Evolutionary conservation across 2,329 filamentous ascomycete genomes (phyloP).

Genomic region (Trichoderma arundinaceum): DNA sequence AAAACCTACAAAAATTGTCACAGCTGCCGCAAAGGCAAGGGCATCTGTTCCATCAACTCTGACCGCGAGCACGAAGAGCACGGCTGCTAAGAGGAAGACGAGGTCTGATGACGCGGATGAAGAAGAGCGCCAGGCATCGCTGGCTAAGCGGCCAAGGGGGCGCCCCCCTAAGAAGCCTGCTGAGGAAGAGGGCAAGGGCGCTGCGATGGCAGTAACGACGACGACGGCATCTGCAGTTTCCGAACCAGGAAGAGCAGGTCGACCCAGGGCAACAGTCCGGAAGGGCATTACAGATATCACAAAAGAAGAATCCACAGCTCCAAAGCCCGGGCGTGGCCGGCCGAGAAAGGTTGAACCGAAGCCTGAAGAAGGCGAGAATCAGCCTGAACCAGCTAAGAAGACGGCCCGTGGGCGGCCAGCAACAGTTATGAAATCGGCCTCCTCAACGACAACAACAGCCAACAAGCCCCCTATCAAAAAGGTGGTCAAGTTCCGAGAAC

Average conservation of each 20-base stretch:
- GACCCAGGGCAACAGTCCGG: slow-evolving; percentile 38
- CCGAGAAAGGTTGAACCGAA: slow-evolving; percentile 48
- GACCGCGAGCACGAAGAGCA: slow-evolving; percentile 44
- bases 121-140: slow-evolving; percentile 44
- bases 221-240: slow-evolving; percentile 18
- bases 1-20: slow-evolving; percentile 54
- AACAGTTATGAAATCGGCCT: slow-evolving; percentile 42
- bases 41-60: slow-evolving; percentile 37
- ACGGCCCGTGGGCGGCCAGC: slow-evolving; percentile 40
- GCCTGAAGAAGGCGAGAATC: slow-evolving; percentile 33
- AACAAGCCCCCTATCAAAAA: slow-evolving; percentile 60
- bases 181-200: slow-evolving; percentile 34
- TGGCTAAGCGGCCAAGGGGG: slow-evolving; percentile 49
- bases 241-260: slow-evolving; percentile 40
- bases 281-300: slow-evolving; percentile 38
- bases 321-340: slow-evolving; percentile 51
- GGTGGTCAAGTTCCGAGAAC: slow-evolving; percentile 67
- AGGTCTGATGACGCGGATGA: slow-evolving; percentile 59
- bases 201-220: slow-evolving; percentile 32
- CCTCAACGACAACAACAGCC: slow-evolving; percentile 41
- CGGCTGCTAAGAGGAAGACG: slow-evolving; percentile 56
- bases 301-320: slow-evolving; percentile 38
- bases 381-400: slow-evolving; percentile 43
- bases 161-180: slow-evolving; percentile 51
- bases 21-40: slow-evolving; percentile 55